Evolutionary conservation across 495 filamentous ascomycete species (phyloP).

Genomic region (Endocarpon pusillum): DNA sequence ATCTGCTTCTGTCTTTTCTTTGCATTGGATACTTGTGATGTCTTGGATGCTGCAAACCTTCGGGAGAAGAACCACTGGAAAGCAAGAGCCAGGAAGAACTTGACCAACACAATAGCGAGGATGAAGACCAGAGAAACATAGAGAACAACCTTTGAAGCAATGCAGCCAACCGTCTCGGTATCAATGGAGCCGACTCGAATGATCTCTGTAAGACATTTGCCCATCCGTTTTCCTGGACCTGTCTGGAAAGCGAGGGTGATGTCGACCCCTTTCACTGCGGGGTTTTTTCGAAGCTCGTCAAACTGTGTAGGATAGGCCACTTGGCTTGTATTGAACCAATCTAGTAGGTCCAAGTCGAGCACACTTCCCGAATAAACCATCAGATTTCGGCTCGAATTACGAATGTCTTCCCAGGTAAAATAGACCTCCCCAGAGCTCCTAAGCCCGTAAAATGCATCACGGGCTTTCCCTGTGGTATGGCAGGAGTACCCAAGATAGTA

Average conservation of each 20-base stretch:
- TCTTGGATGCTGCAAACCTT: slow-evolving; percentile 61
- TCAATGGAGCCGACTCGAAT: slow-evolving; percentile 92
- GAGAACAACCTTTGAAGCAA: slow-evolving; percentile 91
- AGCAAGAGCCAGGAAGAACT: slow-evolving; percentile 75
- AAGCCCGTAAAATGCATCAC: slow-evolving; percentile 58
- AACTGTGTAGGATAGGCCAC: slow-evolving; percentile 67
- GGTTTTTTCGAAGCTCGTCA: slow-evolving; percentile 61
- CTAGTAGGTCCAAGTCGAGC: slow-evolving; percentile 75
- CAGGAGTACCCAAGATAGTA: slow-evolving; percentile 79
- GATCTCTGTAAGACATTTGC: slow-evolving; percentile 75
- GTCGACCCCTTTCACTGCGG: slow-evolving; percentile 67
- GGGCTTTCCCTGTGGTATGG: slow-evolving; percentile 52
- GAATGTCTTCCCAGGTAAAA: slow-evolving; percentile 90
- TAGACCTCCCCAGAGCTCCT: slow-evolving; percentile 56
- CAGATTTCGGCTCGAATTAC: slow-evolving; percentile 73
- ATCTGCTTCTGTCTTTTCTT: slow-evolving; percentile 83
- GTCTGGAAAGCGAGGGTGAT: slow-evolving; percentile 76
- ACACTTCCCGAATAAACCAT: slow-evolving; percentile 90
- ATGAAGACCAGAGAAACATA: slow-evolving; percentile 92
- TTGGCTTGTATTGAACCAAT: slow-evolving; percentile 76
- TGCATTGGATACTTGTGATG: slow-evolving; percentile 48
- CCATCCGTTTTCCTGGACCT: slow-evolving; percentile 56
- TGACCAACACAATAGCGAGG: slow-evolving; percentile 68
- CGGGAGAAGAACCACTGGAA: slow-evolving; percentile 93
- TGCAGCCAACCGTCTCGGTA: slow-evolving; percentile 91